Base-by-base conservation (phyloP, 2,329 filamentous ascomycete genomes). In the Salinomyces thailandicus region DNA sequence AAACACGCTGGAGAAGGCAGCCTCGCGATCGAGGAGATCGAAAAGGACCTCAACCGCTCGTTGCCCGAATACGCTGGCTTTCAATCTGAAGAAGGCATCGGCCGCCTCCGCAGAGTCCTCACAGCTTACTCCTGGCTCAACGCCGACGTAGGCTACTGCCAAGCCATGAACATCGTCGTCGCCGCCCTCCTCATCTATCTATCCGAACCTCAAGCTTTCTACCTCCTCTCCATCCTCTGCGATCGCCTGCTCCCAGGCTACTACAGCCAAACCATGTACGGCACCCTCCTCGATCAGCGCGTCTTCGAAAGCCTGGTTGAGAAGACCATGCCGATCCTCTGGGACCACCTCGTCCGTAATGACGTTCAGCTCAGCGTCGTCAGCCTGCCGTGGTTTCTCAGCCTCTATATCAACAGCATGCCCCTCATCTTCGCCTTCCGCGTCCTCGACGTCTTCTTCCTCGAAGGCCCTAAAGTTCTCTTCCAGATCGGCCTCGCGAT, bases 151-250 rank as follows among this genome's bases (percentile, higher is more conserved):
- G 91, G 91, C 48, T 98, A 98, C 62, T 98, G 91, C 60, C 91
- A 98, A 63, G 91, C 91, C 44, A 98, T 98, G 91, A 98, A 98
- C 61, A 98, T 98, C 50, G 91, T 98, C 20, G 89, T 95, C 37
- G 91, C 91, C 13, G 91, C 91, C n/a, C 67, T 98, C 39, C 72
- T 98, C 50, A 98, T 98, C 69, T 79, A 66, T 47, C 93, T 93
- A 78, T 96, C 87, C 6, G 91, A 98, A 62, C 63, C 81, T 0
- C 91, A 98, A 62, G 91, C 91, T 1, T 98, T 96, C 63, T 98
- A 91, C 60, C 70, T 95, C 5, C 74, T 98, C 29, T 93, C 86
- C 1, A 73, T 89, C 1, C 71, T 98, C 12, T 98, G 91, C 65
- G 89, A 96, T 58, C 80, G 89, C 31, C 70, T 98, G 2, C 75